Evolutionary conservation across 1,284 basidiomycete genomes (phyloP).

Genomic region (Heterobasidion irregulare): DNA sequence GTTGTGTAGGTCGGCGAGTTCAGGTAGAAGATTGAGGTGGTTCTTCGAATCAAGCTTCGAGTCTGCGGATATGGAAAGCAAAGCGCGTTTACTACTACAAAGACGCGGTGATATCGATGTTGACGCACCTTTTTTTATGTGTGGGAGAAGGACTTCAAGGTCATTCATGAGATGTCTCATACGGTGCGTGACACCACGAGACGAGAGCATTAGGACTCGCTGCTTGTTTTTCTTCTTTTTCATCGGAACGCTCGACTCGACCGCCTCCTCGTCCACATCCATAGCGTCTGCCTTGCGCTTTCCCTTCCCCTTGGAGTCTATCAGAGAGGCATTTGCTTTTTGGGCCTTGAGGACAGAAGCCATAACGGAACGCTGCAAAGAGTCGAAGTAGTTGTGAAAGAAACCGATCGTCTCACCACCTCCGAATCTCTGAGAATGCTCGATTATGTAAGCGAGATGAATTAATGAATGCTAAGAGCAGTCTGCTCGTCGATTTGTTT

Average conservation of each 20-base stretch:
- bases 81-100: too few species aligned
- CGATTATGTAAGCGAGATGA: too few species aligned
- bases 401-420: neutral
- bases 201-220: constrained; percentile 86
- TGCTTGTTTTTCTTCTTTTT: constrained; percentile 75
- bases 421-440: too few species aligned
- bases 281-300: constrained; percentile 62
- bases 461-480: too few species aligned
- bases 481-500: too few species aligned
- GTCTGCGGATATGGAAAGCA: constrained; percentile 40
- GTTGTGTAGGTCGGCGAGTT: constrained; percentile 95
- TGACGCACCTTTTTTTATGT: constrained; percentile 88
- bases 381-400: neutral
- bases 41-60: constrained; percentile 97
- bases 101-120: neutral
- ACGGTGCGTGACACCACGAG: constrained; percentile 90
- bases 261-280: constrained; percentile 33
- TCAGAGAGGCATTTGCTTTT: constrained; percentile 45
- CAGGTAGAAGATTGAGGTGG: constrained; percentile 88
- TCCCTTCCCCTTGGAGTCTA: constrained; percentile 35
- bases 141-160: constrained; percentile 84
- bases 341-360: constrained; percentile 60
- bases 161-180: constrained; percentile 99
- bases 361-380: constrained; percentile 30
- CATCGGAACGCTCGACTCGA: constrained; percentile 24